phyloP scores from a whole-genome alignment of 495 filamentous ascomycete genomes.

The Entonaema liquescens region DNA sequence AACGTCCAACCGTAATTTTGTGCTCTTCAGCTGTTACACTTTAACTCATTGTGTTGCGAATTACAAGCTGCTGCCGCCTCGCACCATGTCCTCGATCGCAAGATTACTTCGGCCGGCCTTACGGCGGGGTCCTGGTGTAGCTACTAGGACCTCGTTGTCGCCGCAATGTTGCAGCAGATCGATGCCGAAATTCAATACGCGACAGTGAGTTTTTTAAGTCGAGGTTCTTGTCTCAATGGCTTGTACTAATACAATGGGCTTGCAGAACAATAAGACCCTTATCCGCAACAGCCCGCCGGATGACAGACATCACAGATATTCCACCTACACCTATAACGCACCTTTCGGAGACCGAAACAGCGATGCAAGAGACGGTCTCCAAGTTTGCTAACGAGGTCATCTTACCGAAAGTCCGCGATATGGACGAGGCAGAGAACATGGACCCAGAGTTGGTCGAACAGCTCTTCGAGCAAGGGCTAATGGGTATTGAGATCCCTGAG shows the following conservation, averaged over 20 bases:
- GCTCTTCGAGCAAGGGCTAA: slow-evolving; percentile 95
- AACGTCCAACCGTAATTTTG: not conserved
- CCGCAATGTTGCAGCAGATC: slow-evolving; percentile 52
- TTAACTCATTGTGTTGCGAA: not conserved
- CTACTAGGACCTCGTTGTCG: slow-evolving; percentile 55
- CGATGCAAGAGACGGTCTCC: slow-evolving; percentile 88
- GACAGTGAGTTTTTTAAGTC: slow-evolving; percentile 52
- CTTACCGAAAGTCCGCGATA: slow-evolving; percentile 90
- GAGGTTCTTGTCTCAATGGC: slow-evolving; percentile 5
- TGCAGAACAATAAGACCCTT: slow-evolving; percentile 62
- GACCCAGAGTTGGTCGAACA: slow-evolving; percentile 87
- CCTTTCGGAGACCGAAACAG: slow-evolving; percentile 85
- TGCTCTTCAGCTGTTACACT: not conserved
- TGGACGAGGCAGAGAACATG: slow-evolving; percentile 98
- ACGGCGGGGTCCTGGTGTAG: slow-evolving; percentile 59
- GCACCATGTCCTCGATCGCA: slow-evolving; percentile 73
- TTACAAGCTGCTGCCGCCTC: slow-evolving; percentile 11
- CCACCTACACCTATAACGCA: slow-evolving; percentile 93
- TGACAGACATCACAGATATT: slow-evolving; percentile 71
- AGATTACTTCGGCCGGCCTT: slow-evolving; percentile 74
- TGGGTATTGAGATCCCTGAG: slow-evolving; percentile 97
- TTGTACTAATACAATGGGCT: slow-evolving; percentile 14
- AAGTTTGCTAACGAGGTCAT: slow-evolving; percentile 92
- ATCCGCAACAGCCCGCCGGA: slow-evolving; percentile 71
- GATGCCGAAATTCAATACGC: slow-evolving; percentile 44